Base-by-base conservation (phyloP, 345 rosid genomes). In the Pugionium dolabratum region DNA sequence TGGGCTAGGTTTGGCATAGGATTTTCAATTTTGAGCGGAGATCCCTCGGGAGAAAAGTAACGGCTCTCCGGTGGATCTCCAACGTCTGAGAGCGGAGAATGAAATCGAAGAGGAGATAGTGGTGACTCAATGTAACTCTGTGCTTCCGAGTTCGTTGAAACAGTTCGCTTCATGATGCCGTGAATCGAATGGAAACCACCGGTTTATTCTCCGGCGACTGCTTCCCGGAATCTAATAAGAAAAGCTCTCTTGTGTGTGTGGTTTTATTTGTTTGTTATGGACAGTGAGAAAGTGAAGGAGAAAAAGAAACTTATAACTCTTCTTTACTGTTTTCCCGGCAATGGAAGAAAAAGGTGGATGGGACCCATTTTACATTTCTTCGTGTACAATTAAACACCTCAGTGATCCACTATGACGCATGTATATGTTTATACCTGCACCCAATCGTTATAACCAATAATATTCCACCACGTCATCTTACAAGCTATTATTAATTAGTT, bases 41-140 rank as follows among this genome's bases (percentile, higher is more conserved):
- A 86, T 47, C 78, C 72, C 4, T 44, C 66, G 0, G 98, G 96
- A 4, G 98, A 90, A 53, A 76, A 71, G 63, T 76, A 93, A 35
- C 83, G 82, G 72, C 80, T 67, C 54, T 69, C 85, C 29, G 76
- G 77, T 30, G 80, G 81, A 59, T 83, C 90, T 11, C 81, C 85
- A n/a, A 74, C 85, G 63, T 93, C 93, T 70, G 88, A 87, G 40
- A 79, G 74, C 1, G 95, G 97, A 7, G 97, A 85, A 52, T 81
- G 79, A 79, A 67, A 76, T 4, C 85, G 78, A 66, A 85, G 91
- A 9, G 94, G 94, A 2, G 94, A 86, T 77, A 59, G 88, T 34
- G 83, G 86, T 3, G 96, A 88, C 27, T 86, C 92, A 7, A 51
- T 48, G 59, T 70, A 77, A 42, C 69, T 54, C 54, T 53, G 65